These are phyloP conservation scores for Trebouxia gelatinosa DNA, from an alignment of 163 green algal genomes.

Conservation along the genomic window DNA sequence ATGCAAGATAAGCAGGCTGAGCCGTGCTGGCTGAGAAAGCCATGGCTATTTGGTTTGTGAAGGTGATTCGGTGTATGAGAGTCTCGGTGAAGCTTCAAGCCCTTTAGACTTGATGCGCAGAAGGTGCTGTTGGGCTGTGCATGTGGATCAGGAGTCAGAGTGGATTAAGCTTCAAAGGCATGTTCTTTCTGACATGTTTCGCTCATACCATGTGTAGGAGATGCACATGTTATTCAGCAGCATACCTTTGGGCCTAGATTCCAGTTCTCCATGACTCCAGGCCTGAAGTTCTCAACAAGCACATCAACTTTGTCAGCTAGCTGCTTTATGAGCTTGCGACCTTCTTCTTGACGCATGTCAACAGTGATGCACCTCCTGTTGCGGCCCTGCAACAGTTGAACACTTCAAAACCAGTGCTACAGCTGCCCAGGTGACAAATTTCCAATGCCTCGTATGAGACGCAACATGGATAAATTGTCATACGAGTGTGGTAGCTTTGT, in stretches of 20 bases:
- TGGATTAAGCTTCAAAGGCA: no score
- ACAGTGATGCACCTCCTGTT: constrained; percentile 76
- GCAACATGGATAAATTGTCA: no score
- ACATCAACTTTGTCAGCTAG: constrained; percentile 55
- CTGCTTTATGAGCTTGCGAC: constrained; percentile 49
- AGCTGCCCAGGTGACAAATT: background rate
- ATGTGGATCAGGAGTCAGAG: no score
- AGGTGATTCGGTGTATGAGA: no score
- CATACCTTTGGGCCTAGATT: constrained; percentile 55
- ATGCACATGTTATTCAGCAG: background rate
- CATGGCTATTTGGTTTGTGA: no score
- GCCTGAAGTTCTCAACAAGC: constrained; percentile 80
- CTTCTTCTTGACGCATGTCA: constrained; percentile 67
- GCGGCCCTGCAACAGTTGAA: constrained; percentile 49
- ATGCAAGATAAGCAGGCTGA: no score
- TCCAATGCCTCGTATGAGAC: background rate
- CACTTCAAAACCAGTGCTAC: background rate
- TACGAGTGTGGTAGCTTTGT: background rate
- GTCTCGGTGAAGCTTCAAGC: no score
- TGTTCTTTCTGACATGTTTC: no score
- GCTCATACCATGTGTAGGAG: no score
- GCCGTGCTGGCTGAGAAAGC: no score
- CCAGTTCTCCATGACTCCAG: constrained; percentile 74
- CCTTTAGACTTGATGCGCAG: no score
- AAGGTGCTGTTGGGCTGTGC: no score